Evolutionary conservation across 2,329 filamentous ascomycete species (phyloP).

Genomic region (Pestalotiopsis sp.): DNA sequence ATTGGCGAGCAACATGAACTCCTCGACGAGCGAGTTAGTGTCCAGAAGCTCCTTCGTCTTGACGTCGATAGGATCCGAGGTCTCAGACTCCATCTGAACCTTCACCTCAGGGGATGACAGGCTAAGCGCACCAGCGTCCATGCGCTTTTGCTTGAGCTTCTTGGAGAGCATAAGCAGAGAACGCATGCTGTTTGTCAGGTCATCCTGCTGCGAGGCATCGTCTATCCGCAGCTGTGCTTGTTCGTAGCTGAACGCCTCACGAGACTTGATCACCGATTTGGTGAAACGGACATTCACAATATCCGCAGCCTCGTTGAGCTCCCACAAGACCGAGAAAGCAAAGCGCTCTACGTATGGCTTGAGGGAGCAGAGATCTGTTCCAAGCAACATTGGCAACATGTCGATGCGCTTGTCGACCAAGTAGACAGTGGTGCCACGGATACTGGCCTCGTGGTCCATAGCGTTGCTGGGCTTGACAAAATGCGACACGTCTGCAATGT

Average conservation of each 20-base stretch:
- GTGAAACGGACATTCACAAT: slow-evolving; percentile 87
- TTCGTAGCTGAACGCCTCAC: slow-evolving; percentile 97
- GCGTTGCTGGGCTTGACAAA: slow-evolving; percentile 97
- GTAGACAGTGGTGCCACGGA: slow-evolving; percentile 95
- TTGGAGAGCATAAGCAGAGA: slow-evolving; percentile 86
- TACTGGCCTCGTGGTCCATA: slow-evolving; percentile 94
- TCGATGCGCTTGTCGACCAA: slow-evolving; percentile 99
- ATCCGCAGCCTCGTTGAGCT: slow-evolving; percentile 82
- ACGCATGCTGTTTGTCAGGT: slow-evolving; percentile 88
- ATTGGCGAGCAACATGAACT: slow-evolving; percentile 99
- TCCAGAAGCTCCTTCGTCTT: slow-evolving; percentile 93
- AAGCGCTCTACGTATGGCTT: slow-evolving; percentile 97
- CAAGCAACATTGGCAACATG: slow-evolving; percentile 96
- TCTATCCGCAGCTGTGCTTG: slow-evolving; percentile 94
- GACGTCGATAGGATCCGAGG: slow-evolving; percentile 92
- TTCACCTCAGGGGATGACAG: slow-evolving; percentile 97
- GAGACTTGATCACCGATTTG: slow-evolving; percentile 96
- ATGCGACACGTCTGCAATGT: slow-evolving; percentile 99
- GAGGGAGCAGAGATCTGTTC: slow-evolving; percentile 93
- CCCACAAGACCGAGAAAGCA: slow-evolving; percentile 86
- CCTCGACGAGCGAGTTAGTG: slow-evolving; percentile 96
- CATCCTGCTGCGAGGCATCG: slow-evolving; percentile 83
- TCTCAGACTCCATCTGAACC: slow-evolving; percentile 93
- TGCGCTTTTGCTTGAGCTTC: slow-evolving; percentile 90
- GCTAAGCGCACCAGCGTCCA: slow-evolving; percentile 93